Conservation (phyloP, 2,329 filamentous ascomycete species). For the Ophiostoma populinum region DNA sequence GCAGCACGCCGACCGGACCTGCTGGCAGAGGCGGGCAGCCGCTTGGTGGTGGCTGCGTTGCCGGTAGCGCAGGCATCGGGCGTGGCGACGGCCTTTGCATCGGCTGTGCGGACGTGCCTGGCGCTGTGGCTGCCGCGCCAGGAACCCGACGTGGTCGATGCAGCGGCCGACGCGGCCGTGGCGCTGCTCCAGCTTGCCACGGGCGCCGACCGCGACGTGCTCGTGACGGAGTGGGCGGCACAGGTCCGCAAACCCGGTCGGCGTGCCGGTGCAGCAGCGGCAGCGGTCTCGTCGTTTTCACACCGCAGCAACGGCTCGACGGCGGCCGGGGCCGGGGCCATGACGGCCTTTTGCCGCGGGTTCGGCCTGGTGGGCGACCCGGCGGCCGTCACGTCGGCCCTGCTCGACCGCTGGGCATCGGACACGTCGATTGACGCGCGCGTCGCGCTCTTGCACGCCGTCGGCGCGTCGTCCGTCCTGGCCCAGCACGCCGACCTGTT, state of each 20-base stretch:
- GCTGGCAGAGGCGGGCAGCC: constrained; percentile 42
- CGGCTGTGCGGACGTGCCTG: constrained; percentile 1
- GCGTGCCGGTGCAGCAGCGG: not conserved
- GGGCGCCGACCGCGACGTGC: constrained; percentile 17
- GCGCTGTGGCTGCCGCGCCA: constrained; percentile 28
- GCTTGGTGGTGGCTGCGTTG: constrained; percentile 35
- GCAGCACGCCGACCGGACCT: constrained; percentile 44
- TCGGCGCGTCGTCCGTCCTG: too few relatives aligned
- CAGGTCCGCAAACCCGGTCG: constrained; percentile 18
- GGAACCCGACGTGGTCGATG: constrained; percentile 31
- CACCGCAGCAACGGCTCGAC: constrained; percentile 13
- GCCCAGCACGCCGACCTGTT: constrained; percentile 28
- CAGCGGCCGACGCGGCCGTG: constrained; percentile 33
- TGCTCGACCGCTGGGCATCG: constrained; percentile 34
- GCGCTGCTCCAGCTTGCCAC: constrained; percentile 24
- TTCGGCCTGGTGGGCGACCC: too few relatives aligned
- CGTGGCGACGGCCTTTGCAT: constrained; percentile 3
- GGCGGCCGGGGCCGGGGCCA: constrained; percentile 29
- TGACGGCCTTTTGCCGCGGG: too few relatives aligned
- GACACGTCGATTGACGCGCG: constrained; percentile 34
- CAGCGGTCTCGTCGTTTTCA: constrained; percentile 3
- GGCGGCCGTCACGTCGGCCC: constrained; percentile 17
- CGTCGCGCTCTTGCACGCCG: constrained; percentile 36
- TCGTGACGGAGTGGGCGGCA: constrained; percentile 28
- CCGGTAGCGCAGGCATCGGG: constrained; percentile 27